Base-by-base conservation (phyloP, 352 stramenopile genomes). In the Aphanomyces invadans region DNA sequence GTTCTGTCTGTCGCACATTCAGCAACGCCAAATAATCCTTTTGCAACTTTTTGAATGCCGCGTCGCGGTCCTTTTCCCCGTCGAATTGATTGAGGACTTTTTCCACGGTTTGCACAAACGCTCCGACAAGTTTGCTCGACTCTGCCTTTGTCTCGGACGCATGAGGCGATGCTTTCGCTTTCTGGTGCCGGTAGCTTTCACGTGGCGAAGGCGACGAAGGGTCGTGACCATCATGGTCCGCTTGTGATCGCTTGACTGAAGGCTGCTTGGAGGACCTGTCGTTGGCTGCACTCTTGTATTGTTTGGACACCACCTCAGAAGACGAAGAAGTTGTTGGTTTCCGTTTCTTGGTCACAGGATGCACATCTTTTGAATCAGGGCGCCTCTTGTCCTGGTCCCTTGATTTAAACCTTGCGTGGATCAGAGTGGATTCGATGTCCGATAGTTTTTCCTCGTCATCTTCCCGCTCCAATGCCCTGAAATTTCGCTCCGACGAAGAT, bases 1-100 rank as follows among this genome's bases (percentile, higher is more conserved):
- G 81, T 67, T 93, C 82, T 11, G 65, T 74, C 62, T 89, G 77
- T n/a, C 74, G 80, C 46, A 89, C 74, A 74, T 83, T 56, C 9
- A 70, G 4, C 33, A 69, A 21, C 38, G 48, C 60, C 32, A 39
- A 12, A 23, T 67, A 67, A n/a, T 67, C 60, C 12, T 48, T 44
- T 21, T 48, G 45, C 23, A 67, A 33, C 49, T 59, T 67, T 44
- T 67, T 67, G 28, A 67, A 49, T 5, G 55, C 55, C 2, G 23
- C 19, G 17, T 64, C 38, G 36, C 36, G 21, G 36, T 67, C 60
- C 26, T 67, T 67, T 25, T 60, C 49, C 25, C 49, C 60, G 26
- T 67, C 60, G 17, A 25, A 36, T 11, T 49, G 25, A 2, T 32
- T 36, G 15, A 67, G 26, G 3, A 67, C 49, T 25, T 59, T 57